Evolutionary conservation across 2,329 filamentous ascomycete species (phyloP).

Genomic region (Ambrosiella beaveri): DNA sequence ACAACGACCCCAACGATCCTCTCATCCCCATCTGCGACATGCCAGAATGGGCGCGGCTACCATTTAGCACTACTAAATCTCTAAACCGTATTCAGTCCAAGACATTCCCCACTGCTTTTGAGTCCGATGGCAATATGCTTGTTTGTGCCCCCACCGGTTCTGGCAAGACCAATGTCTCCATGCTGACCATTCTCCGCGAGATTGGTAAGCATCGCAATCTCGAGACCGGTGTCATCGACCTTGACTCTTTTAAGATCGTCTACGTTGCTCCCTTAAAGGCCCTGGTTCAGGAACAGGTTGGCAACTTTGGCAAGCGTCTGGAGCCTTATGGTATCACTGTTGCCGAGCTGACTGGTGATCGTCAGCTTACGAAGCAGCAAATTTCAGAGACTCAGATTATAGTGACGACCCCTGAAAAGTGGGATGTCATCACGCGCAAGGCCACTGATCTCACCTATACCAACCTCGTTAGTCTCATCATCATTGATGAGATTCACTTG

Average conservation of each 20-base stretch:
- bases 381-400: slow-evolving; percentile 97
- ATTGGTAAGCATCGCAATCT: slow-evolving; percentile 89
- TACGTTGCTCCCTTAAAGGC: slow-evolving; percentile 95
- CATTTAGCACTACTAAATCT: slow-evolving; percentile 71
- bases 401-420: slow-evolving; percentile 96
- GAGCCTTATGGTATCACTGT: slow-evolving; percentile 84
- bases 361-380: slow-evolving; percentile 95
- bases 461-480: slow-evolving; percentile 84
- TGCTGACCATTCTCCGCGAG: slow-evolving; percentile 90
- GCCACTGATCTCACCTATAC: slow-evolving; percentile 94
- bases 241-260: slow-evolving; percentile 96
- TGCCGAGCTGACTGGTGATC: slow-evolving; percentile 90
- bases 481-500: slow-evolving; percentile 96
- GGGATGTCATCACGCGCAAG: slow-evolving; percentile 97
- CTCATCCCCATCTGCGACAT: slow-evolving; percentile 73
- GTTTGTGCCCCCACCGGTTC: slow-evolving; percentile 94
- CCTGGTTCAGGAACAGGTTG: slow-evolving; percentile 91
- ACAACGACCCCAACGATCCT: slow-evolving; percentile 60
- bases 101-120: slow-evolving; percentile 79
- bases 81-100: slow-evolving; percentile 93
- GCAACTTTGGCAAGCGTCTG: slow-evolving; percentile 84
- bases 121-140: slow-evolving; percentile 92
- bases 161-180: slow-evolving; percentile 96
- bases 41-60: slow-evolving; percentile 77
- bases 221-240: slow-evolving; percentile 77